A percentile compares a stretch with the other conserved stretches of the same genome.
Conservation (phyloP, 352 stramenopile species). For the Pythium aristosporum region DNA sequence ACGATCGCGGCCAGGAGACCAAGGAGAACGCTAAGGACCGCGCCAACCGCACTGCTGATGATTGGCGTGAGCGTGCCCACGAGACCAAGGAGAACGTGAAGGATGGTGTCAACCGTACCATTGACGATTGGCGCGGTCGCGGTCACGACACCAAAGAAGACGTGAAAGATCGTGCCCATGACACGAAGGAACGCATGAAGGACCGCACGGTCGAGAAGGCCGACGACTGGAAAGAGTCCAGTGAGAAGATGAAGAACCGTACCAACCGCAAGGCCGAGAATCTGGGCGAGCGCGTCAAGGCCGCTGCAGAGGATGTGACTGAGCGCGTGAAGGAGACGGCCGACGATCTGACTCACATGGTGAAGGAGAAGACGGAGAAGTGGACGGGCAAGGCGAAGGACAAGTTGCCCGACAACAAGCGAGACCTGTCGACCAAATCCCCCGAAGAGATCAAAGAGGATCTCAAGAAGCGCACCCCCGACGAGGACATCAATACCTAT, state of each 20-base stretch:
- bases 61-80: conserved; percentile 30
- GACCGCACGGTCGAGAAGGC: conserved; percentile 32
- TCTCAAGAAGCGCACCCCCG: conserved; percentile 24
- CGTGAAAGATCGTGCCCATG: conserved; percentile 28
- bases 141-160: conserved; percentile 34
- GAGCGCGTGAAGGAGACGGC: conserved; percentile 36
- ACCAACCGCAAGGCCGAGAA: conserved; percentile 29
- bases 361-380: conserved; percentile 33
- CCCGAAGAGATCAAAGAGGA: conserved; percentile 32
- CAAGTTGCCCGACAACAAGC: conserved; percentile 27
- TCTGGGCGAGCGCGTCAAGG: conserved; percentile 25
- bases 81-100: conserved; percentile 39
- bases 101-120: conserved; percentile 28
- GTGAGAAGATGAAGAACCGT: conserved; percentile 25
- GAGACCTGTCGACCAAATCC: conserved; percentile 24
- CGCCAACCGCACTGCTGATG: conserved; percentile 28
- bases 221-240: conserved; percentile 27
- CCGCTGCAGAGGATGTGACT: conserved; percentile 28
- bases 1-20: conserved; percentile 31
- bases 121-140: conserved; percentile 29
- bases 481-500: conserved; percentile 16
- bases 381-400: conserved; percentile 33
- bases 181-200: conserved; percentile 39
- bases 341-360: conserved; percentile 28
- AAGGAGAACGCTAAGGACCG: conserved; percentile 35